Conservation (phyloP, 176 grass and related monocot genomes). For the Alloteropsis semialata region DNA sequence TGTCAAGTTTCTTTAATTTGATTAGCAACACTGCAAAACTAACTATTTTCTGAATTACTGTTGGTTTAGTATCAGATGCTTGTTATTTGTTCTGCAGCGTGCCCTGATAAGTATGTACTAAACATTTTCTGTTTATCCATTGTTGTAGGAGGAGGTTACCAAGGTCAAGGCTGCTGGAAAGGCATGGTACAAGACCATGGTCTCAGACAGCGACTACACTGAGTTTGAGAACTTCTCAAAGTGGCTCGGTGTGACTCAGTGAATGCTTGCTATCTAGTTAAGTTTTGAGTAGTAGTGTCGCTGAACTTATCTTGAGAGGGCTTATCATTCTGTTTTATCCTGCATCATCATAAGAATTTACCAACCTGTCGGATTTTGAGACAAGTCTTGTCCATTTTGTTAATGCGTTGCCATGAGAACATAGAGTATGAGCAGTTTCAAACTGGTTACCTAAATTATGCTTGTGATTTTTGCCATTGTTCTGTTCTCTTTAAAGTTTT, state of each 20-base stretch:
- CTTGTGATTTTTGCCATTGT: neutral
- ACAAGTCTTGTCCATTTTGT: slow-evolving; percentile 1
- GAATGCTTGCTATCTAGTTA: slow-evolving; percentile 13
- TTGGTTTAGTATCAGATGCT: neutral
- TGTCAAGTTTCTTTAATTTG: neutral
- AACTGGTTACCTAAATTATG: slow-evolving; percentile 11
- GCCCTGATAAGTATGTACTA: too few species aligned
- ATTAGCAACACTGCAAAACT: too few species aligned
- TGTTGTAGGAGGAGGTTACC: slow-evolving; percentile 40
- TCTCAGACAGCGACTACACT: slow-evolving; percentile 73
- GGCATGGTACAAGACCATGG: slow-evolving; percentile 86
- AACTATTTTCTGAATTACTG: neutral
- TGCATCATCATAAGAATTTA: slow-evolving; percentile 8
- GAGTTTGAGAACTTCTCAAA: slow-evolving; percentile 85
- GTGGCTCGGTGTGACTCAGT: slow-evolving; percentile 81
- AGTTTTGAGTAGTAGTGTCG: slow-evolving; percentile 38
- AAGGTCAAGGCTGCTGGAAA: slow-evolving; percentile 61
- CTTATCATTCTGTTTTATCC: slow-evolving; percentile 13
- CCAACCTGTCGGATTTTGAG: slow-evolving; percentile 12
- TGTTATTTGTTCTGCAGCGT: neutral
- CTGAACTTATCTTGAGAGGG: neutral
- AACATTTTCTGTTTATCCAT: neutral
- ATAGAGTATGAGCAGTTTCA: slow-evolving; percentile 17
- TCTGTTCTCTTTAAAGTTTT: too few species aligned
- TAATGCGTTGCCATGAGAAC: slow-evolving; percentile 8